A percentile compares a stretch with the other conserved stretches of the same genome.
Conservation (phyloP, 2,329 filamentous ascomycete genomes). For the Alternaria sp. region DNA sequence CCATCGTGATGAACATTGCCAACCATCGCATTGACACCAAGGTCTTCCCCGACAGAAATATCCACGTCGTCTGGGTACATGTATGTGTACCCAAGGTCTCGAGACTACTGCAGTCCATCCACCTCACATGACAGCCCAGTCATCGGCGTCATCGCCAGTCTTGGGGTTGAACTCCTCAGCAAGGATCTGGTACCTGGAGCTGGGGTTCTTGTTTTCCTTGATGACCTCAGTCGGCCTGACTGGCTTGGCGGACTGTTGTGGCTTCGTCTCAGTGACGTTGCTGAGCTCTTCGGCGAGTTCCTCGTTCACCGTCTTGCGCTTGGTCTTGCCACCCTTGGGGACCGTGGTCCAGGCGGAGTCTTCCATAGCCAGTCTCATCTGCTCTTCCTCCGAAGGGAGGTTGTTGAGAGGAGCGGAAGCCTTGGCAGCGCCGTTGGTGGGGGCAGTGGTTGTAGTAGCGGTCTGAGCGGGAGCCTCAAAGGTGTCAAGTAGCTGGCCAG, state of each 20-base stretch:
- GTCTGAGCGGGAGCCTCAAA: conserved; percentile 56
- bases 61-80: not conserved
- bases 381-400: conserved; percentile 68
- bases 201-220: conserved; percentile 41
- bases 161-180: conserved; percentile 34
- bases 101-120: not conserved
- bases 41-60: not conserved
- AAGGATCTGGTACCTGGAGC: conserved; percentile 42
- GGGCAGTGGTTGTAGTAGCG: conserved; percentile 47
- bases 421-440: conserved; percentile 52
- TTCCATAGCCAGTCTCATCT: conserved; percentile 61
- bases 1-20: conserved; percentile 2
- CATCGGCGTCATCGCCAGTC: conserved; percentile 50
- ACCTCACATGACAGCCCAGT: conserved; percentile 52
- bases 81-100: not conserved
- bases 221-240: conserved; percentile 33
- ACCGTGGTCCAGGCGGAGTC: conserved; percentile 68
- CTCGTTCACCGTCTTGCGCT: conserved; percentile 59
- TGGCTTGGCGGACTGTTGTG: conserved; percentile 30
- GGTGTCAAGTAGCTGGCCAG: conserved; percentile 58
- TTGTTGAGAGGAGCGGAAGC: conserved; percentile 55
- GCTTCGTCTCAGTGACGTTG: conserved; percentile 26
- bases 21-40: conserved; percentile 6
- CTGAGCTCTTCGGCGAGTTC: conserved; percentile 53
- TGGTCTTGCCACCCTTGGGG: conserved; percentile 62